Percentiles rank a stretch among this genome's conserved stretches.
Evolutionary conservation across 768 basidiomycete species (phyloP).

Genomic region (Boletales sp.): DNA sequence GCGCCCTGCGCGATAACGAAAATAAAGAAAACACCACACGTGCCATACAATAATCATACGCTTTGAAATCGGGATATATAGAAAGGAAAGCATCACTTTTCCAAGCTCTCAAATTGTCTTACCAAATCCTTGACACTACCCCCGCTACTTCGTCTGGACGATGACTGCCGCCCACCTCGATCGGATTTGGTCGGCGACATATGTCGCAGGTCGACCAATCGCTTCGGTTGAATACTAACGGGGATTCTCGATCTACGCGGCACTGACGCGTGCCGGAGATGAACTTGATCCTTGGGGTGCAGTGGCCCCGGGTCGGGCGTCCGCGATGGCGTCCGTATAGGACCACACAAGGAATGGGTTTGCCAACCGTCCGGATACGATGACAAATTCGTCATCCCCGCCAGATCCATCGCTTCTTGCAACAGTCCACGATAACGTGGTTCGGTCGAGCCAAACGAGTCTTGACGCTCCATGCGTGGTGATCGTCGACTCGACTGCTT

Average conservation of each 20-base stretch:
- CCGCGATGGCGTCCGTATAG: slow-evolving; percentile 57
- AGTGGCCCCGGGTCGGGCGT: slow-evolving; percentile 42
- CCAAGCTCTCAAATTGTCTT: slow-evolving; percentile 50
- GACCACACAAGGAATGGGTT: slow-evolving; percentile 37
- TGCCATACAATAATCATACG: background rate
- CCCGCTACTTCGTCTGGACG: slow-evolving; percentile 54
- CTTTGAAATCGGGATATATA: background rate
- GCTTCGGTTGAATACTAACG: slow-evolving; percentile 37
- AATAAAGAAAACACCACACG: slow-evolving; percentile 8
- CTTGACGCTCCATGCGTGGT: background rate
- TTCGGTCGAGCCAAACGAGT: slow-evolving; percentile 34
- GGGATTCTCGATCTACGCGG: slow-evolving; percentile 42
- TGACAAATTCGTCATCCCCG: slow-evolving; percentile 20
- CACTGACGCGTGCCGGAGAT: slow-evolving; percentile 52
- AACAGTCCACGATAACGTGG: slow-evolving; percentile 53
- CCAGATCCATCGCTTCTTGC: slow-evolving; percentile 27
- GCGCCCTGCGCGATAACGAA: slow-evolving; percentile 13
- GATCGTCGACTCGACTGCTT: slow-evolving; percentile 18
- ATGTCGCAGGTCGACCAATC: slow-evolving; percentile 51
- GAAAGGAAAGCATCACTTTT: slow-evolving; percentile 7
- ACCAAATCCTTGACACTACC: slow-evolving; percentile 74
- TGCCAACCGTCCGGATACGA: slow-evolving; percentile 36
- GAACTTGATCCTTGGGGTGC: slow-evolving; percentile 64
- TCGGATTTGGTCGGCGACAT: slow-evolving; percentile 40
- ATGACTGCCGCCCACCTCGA: slow-evolving; percentile 28